Conservation (phyloP, 192 early-diverging fungal species). For the Chytriomyces sp. region DNA sequence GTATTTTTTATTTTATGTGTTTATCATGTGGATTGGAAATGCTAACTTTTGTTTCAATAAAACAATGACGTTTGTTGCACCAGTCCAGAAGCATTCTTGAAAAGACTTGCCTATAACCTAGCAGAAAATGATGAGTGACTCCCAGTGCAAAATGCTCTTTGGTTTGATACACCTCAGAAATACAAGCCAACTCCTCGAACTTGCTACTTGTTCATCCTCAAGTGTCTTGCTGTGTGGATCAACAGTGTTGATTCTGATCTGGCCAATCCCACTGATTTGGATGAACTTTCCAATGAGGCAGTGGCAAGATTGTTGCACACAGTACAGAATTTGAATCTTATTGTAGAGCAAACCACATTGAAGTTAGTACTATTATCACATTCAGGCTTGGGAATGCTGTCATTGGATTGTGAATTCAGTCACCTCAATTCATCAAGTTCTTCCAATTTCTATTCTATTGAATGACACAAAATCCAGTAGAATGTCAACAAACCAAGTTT, state of each 20-base stretch:
- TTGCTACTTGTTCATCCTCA: background rate
- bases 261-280: background rate
- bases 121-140: background rate
- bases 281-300: background rate
- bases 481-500: background rate
- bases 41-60: no score
- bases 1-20: no score
- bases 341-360: background rate
- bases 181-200: background rate
- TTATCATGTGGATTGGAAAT: no score
- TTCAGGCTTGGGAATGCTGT: background rate
- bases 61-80: no score
- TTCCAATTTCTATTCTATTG: background rate
- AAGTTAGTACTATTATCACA: background rate
- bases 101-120: background rate
- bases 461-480: background rate
- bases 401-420: no score
- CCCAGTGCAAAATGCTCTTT: background rate
- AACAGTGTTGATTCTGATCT: background rate
- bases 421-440: background rate
- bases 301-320: background rate
- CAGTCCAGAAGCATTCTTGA: background rate
- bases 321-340: background rate
- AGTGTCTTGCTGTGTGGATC: background rate
- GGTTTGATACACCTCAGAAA: slow-evolving; percentile 4